Conservation (phyloP, 2,329 filamentous ascomycete genomes). For the Curvularia verruculosa region DNA sequence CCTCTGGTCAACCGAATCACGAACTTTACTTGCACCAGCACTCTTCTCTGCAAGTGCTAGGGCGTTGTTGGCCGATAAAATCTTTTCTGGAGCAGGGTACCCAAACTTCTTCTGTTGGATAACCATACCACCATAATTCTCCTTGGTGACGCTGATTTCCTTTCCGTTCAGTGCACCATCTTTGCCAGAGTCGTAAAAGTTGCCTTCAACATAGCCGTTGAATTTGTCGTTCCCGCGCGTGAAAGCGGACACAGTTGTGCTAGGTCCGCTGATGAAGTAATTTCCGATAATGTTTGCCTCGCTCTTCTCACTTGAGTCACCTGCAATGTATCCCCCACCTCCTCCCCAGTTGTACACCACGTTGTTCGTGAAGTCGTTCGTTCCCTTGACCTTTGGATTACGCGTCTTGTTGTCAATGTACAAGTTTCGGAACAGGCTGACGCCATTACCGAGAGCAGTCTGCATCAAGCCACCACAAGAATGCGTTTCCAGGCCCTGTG, state of each 20-base stretch:
- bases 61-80: constrained; percentile 51
- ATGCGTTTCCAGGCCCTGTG: constrained; percentile 61
- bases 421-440: constrained; percentile 61
- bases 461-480: constrained; percentile 61
- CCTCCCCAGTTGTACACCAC: constrained; percentile 64
- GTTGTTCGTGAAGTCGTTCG: constrained; percentile 60
- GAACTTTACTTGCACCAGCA: constrained; percentile 53
- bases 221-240: constrained; percentile 63
- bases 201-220: constrained; percentile 60
- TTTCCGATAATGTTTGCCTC: constrained; percentile 62
- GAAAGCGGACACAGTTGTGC: constrained; percentile 58
- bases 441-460: constrained; percentile 53
- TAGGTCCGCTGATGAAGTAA: constrained; percentile 63
- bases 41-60: constrained; percentile 50
- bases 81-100: constrained; percentile 53
- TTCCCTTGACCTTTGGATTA: constrained; percentile 63
- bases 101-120: constrained; percentile 50
- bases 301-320: constrained; percentile 56
- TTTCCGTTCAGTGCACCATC: constrained; percentile 59
- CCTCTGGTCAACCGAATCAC: constrained; percentile 54
- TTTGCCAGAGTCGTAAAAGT: constrained; percentile 59
- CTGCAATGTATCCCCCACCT: constrained; percentile 62
- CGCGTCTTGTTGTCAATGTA: constrained; percentile 65
- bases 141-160: constrained; percentile 51
- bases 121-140: constrained; percentile 57